These are phyloP conservation scores for Nitzschia sp. DNA, from an alignment of 108 stramenopile species.

Conservation along the genomic window DNA sequence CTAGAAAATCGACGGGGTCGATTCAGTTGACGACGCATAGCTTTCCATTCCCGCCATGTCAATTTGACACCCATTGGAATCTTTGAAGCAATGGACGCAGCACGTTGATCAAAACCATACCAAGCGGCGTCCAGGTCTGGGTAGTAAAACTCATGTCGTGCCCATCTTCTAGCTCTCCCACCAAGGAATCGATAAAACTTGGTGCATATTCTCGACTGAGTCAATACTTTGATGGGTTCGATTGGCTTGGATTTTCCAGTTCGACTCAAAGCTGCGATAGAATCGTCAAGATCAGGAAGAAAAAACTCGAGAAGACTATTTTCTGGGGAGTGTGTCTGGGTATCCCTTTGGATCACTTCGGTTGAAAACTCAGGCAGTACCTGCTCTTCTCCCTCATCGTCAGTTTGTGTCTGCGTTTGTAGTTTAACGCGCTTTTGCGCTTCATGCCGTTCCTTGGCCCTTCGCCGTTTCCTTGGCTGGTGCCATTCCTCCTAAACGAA, in stretches of 20 bases:
- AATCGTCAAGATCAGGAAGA: background rate
- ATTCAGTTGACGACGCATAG: slow-evolving; percentile 18
- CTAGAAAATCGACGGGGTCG: slow-evolving; percentile 33
- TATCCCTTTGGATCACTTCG: no score
- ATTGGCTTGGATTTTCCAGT: background rate
- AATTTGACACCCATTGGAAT: slow-evolving; percentile 5
- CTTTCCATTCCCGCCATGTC: slow-evolving; percentile 37
- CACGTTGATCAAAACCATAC: slow-evolving; percentile 24
- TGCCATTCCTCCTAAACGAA: background rate
- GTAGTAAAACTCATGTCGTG: slow-evolving; percentile 40
- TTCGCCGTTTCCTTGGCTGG: background rate
- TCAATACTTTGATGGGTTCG: background rate
- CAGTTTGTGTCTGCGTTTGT: background rate
- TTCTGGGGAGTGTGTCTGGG: no score
- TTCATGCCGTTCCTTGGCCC: background rate
- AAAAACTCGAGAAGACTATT: background rate
- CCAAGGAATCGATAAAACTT: background rate
- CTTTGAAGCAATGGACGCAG: background rate
- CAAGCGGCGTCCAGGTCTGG: slow-evolving; percentile 37
- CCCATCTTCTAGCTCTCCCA: slow-evolving; percentile 10
- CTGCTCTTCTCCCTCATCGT: background rate
- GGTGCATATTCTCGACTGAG: background rate
- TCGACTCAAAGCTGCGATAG: background rate
- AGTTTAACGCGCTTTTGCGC: background rate
- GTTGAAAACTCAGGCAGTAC: background rate